Conservation (phyloP, 306 rosid genomes). For the Ormosia emarginata region DNA sequence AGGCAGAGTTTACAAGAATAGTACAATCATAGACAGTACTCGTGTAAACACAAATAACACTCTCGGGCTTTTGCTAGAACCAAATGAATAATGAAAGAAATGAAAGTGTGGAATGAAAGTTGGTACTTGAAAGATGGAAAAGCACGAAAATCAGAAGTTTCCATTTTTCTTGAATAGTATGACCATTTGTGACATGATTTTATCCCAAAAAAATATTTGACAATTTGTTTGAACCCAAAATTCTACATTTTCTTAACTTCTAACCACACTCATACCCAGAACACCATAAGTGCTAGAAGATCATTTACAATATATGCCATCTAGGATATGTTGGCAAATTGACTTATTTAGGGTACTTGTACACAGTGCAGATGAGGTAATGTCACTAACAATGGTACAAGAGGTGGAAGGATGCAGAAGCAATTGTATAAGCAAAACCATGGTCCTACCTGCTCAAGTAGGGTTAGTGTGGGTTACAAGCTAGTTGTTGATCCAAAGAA, state of each 20-base stretch:
- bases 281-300: background rate
- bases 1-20: conserved; percentile 46
- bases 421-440: background rate
- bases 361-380: background rate
- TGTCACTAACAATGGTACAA: background rate
- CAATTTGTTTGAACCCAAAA: background rate
- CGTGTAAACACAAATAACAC: background rate
- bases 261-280: background rate
- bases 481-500: background rate
- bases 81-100: background rate
- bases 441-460: background rate
- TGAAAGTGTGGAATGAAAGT: background rate
- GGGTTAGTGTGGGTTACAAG: background rate
- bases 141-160: background rate
- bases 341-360: background rate
- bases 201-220: background rate
- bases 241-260: background rate
- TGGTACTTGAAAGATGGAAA: background rate
- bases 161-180: background rate
- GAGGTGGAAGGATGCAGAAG: background rate
- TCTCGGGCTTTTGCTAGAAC: background rate
- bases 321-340: background rate
- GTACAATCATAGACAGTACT: conserved; percentile 7
- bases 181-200: background rate
- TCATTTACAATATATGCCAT: background rate